Evolutionary conservation across 1,284 basidiomycete species (phyloP), one percentile per base, ranked within the genome.

Genomic region (Rhodotorula sp.): DNA sequence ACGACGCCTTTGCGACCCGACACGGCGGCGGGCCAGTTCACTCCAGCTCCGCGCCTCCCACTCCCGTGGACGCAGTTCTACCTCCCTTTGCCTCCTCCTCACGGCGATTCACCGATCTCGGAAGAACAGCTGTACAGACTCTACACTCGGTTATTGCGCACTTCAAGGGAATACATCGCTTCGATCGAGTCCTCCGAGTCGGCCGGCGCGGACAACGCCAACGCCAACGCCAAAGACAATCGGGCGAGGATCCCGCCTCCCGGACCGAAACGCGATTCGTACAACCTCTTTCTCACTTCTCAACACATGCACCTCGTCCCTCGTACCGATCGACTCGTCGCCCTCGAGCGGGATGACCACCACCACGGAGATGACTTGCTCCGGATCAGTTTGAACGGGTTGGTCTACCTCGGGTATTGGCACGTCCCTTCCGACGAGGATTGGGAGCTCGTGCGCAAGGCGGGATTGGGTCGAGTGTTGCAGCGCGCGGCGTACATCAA

Each of bases 261-360:
- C 14, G 62, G 68, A 18, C 64, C 44, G 8, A 62, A 69, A 53
- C 48, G 67, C 29, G 45, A 58, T 3, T 56, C 49, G 44, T 64
- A 72, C 68, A 72, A 72, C 57, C 24, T 72, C 20, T 69, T 70
- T 53, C 49, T 72, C 5, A 72, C 71, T 4, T 26, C 42, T 0
- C 7, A 10, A 12, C 54, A 60, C 53, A 44, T 72, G 62, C 64
- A 65, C 57, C 59, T 72, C 49, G 51, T 58, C 24, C 71, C 71
- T 8, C 66, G 71, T 3, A 67, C 51, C 20, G 42, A 58, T 10
- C 65, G 70, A 4, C 37, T 69, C 24, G 59, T 64, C 12, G 2
- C 29, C 5, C 48, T 72, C 29, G 29, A 45, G 7, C 57, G 70
- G 7, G n/a, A 12, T 3, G 44, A 42, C 26, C 29, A 53, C 18